Evolutionary conservation across 139 green algal species (phyloP), one percentile per base, ranked within the genome.

Genomic region (Eudorina sp.): DNA sequence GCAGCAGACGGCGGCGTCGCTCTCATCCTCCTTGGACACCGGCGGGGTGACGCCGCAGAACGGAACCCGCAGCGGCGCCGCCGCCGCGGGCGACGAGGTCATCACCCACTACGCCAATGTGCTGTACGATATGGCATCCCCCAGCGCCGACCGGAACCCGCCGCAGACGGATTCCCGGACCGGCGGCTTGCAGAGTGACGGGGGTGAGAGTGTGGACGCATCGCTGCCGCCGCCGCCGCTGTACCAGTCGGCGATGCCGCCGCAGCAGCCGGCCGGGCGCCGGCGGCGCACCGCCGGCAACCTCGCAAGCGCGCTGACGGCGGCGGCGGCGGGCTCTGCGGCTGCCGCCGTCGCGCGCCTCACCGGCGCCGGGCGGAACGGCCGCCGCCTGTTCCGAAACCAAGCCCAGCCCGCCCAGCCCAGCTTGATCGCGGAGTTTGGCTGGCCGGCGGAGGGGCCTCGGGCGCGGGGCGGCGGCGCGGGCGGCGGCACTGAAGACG

Each of bases 41-140:
- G 40, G 25, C n/a, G 38, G 9, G 21, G 25, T 64, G 14, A 13
- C 45, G 9, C 43, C 73, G 36, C n/a, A 36, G 36, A 29, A 2
- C 40, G 69, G 4, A 4, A 25, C 19, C 13, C 23, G 66, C 36
- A 19, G 34, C 23, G 13, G 68, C 5, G 73, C 41, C 4, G 45
- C 45, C 31, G 73, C 46, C 29, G 14, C 23, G 14, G 7, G 45
- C 73, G 45, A 40, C 43, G 45, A 81, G 27, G 73, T 81, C 21
- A 62, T 81, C 45, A 81, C 45, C n/a, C 73, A 81, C 73, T 81
- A 81, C 45, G 73, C 73, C 73, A 81, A 81, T 25, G 73, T 81
- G 45, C 41, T 81, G 29, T 81, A 53, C 45, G 73, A 81, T 25
- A 53, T 79, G 70, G 70, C 66, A 34, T 75, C 66, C 18, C 66